phyloP scores from a whole-genome alignment of 441 rosid genomes.

The Populus hybrid region DNA sequence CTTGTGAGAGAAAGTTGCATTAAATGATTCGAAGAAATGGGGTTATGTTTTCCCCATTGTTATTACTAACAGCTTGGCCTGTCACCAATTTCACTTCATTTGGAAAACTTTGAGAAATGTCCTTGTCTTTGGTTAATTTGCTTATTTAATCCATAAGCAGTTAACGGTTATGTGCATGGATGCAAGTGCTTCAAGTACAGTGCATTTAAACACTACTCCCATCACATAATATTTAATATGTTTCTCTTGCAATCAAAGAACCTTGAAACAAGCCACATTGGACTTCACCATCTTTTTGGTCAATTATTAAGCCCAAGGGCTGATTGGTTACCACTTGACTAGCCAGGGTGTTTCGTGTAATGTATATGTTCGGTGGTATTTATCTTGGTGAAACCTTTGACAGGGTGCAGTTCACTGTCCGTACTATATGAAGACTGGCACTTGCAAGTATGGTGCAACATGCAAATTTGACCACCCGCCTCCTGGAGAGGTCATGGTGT shows the following conservation, averaged over 20 bases:
- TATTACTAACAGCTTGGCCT: not conserved
- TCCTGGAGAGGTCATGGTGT: slow-evolving; percentile 83
- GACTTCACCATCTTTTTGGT: not conserved
- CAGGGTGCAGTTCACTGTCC: slow-evolving; percentile 84
- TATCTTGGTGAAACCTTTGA: slow-evolving; percentile 15
- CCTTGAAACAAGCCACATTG: not conserved
- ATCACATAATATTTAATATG: not conserved
- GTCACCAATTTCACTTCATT: not conserved
- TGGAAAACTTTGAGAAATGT: not conserved
- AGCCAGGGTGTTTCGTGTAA: not conserved
- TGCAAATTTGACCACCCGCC: slow-evolving; percentile 97
- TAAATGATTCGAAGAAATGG: not conserved
- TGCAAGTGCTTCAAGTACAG: not conserved
- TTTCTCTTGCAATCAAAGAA: not conserved
- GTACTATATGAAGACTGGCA: slow-evolving; percentile 88
- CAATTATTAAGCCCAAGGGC: not conserved
- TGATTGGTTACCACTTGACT: not conserved
- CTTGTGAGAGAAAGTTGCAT: not conserved
- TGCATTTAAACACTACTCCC: not conserved
- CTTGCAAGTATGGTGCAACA: slow-evolving; percentile 75
- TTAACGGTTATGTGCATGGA: not conserved
- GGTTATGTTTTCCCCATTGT: not conserved
- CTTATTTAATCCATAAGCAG: not conserved
- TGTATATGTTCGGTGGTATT: not conserved
- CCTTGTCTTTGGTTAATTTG: not conserved